A percentile compares a stretch with the other conserved stretches of the same genome.
phyloP scores from a whole-genome alignment of 306 rosid genomes.

The Macrotyloma uniflorum region DNA sequence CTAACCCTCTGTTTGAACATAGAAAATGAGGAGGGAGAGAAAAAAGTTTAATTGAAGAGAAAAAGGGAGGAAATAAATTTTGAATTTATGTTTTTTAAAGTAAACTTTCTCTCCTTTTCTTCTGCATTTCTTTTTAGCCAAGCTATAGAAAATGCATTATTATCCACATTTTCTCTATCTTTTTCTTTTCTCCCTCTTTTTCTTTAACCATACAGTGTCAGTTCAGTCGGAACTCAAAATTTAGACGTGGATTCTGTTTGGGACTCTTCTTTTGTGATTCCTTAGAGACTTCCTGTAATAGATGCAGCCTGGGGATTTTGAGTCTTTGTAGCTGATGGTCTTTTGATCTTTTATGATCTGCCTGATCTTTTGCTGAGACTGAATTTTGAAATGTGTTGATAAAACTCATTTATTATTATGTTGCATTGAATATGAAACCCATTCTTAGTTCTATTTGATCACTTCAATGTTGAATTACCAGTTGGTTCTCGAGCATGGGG shows the following conservation, averaged over 20 bases:
- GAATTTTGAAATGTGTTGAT: constrained; percentile 2
- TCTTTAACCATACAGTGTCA: too few species aligned
- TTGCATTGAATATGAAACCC: neutral
- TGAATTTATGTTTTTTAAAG: neutral
- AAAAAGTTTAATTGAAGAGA: too few species aligned
- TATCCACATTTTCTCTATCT: too few species aligned
- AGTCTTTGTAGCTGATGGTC: constrained; percentile 24
- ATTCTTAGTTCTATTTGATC: constrained; percentile 32
- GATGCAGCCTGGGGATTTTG: neutral
- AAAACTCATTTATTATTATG: constrained; percentile 20
- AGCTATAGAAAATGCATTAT: too few species aligned
- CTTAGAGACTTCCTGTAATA: neutral
- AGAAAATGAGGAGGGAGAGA: neutral
- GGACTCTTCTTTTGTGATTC: neutral
- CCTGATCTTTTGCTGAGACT: neutral
- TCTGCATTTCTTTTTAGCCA: too few species aligned
- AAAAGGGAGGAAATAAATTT: neutral
- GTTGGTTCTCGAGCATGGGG: constrained; percentile 96
- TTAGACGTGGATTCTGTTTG: too few species aligned
- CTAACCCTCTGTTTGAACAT: neutral
- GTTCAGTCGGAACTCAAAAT: too few species aligned
- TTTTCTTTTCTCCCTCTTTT: too few species aligned
- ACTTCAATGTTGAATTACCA: constrained; percentile 46
- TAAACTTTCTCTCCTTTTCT: neutral
- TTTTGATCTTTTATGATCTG: neutral